Percentiles rank a stretch among this genome's conserved stretches.
phyloP scores from a whole-genome alignment of 2,329 filamentous ascomycete species.

The Nannizzia gypsea region DNA sequence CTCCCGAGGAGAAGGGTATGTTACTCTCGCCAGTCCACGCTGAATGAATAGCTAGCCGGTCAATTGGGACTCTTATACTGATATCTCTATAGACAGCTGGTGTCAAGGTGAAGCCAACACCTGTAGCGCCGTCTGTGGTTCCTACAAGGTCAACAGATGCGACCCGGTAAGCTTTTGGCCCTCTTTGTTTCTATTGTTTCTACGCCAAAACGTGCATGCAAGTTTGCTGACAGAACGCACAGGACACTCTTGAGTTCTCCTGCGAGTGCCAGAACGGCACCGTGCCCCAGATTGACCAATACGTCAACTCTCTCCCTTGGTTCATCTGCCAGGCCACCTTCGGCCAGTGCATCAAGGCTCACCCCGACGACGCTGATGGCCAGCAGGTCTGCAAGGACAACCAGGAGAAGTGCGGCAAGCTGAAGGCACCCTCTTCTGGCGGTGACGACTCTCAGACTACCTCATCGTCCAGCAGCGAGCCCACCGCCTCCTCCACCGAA shows the following conservation, averaged over 20 bases:
- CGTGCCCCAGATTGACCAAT: constrained; percentile 44
- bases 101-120: constrained; percentile 48
- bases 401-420: constrained; percentile 40
- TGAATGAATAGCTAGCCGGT: not conserved
- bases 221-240: constrained; percentile 10
- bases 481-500: constrained; percentile 23
- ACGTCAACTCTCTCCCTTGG: constrained; percentile 47
- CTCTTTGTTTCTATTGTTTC: not conserved
- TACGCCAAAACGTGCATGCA: constrained; percentile 8
- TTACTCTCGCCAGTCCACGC: constrained; percentile 7
- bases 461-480: constrained; percentile 16
- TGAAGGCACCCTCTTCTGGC: constrained; percentile 29
- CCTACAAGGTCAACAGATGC: constrained; percentile 43
- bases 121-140: constrained; percentile 49
- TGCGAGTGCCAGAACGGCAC: constrained; percentile 49
- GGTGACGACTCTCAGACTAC: constrained; percentile 19
- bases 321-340: constrained; percentile 47
- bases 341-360: constrained; percentile 35
- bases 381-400: constrained; percentile 39
- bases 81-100: constrained; percentile 36
- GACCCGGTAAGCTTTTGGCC: constrained; percentile 40
- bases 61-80: constrained; percentile 5
- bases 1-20: constrained; percentile 23
- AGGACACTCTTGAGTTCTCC: constrained; percentile 42
- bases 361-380: constrained; percentile 36